These are phyloP conservation scores for Xanthoconium separans DNA, from an alignment of 1,284 basidiomycete genomes.

Conservation along the genomic window DNA sequence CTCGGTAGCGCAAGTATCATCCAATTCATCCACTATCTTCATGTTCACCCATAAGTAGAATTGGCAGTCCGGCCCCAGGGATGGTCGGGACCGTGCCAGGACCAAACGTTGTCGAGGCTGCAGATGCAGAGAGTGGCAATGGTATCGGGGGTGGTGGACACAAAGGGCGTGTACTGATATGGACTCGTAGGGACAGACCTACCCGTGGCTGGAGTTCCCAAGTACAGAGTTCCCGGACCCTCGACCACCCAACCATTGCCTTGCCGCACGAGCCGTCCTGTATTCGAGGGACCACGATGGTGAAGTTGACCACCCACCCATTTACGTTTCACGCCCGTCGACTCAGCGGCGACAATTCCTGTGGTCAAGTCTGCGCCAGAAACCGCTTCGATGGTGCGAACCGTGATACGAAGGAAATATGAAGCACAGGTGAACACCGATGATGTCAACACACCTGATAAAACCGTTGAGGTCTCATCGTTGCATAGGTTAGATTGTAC, in stretches of 20 bases:
- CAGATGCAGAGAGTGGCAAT: slow-evolving; percentile 3
- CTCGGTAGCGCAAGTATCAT: too few relatives aligned
- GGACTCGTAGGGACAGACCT: slow-evolving; percentile 32
- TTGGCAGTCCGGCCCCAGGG: slow-evolving; percentile 29
- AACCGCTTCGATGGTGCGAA: slow-evolving; percentile 65
- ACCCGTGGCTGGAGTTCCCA: slow-evolving; percentile 36
- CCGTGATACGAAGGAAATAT: slow-evolving; percentile 70
- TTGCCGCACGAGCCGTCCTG: slow-evolving; percentile 35
- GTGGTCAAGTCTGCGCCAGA: slow-evolving; percentile 56
- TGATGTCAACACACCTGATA: slow-evolving; percentile 64
- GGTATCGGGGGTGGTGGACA: slow-evolving; percentile 16
- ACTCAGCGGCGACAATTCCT: slow-evolving; percentile 64
- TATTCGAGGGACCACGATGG: slow-evolving; percentile 32
- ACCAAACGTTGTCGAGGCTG: slow-evolving; percentile 1
- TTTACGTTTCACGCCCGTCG: slow-evolving; percentile 49
- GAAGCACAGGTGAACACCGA: slow-evolving; percentile 84
- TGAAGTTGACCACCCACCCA: slow-evolving; percentile 48
- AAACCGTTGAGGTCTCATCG: not conserved
- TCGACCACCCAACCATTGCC: slow-evolving; percentile 48
- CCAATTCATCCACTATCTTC: too few relatives aligned
- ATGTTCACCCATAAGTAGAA: slow-evolving; percentile 3
- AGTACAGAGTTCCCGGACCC: slow-evolving; percentile 24
- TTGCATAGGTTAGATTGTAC: slow-evolving; percentile 24
- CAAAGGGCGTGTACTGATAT: slow-evolving; percentile 35
- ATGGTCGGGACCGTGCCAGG: slow-evolving; percentile 29